Base-by-base conservation (phyloP, 2,329 filamentous ascomycete genomes). In the Alternaria brassicicola region DNA sequence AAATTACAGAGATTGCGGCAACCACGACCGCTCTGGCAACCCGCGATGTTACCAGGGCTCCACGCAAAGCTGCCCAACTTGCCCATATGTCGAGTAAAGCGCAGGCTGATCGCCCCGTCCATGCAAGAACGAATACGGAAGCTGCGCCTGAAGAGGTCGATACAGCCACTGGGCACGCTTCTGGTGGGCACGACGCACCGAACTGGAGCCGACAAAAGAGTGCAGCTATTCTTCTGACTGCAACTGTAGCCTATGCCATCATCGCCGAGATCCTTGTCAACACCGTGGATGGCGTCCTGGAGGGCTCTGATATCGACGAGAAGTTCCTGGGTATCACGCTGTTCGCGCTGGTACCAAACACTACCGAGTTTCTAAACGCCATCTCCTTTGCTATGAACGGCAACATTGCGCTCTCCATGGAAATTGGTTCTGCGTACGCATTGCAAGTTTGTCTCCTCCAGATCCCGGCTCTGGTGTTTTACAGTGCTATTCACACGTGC, bases 381-480 rank as follows among this genome's bases (percentile, higher is more conserved):
- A 99, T 99, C 59, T 97, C 93, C 0, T 99, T 99, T 76, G 95
- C 95, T 52, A 99, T 99, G 94, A 98, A 99, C 73, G 95, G 95
- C 59, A 99, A 99, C 77, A 98, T 99, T 77, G 95, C 95, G 0
- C 82, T 99, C 17, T 97, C 93, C 35, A 99, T 99, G 95, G 95
- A 99, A 75, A 99, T 99, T 68, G 95, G 95, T 66, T 97, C 93
- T 0, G 94, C 94, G 2, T 99, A 99, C 74, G 95, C 95, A 2
- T 83, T 99, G 41, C 95, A 99, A 78, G 95, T 99, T 48, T 97
- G 94, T 74, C 84, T 99, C 26, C 84, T 99, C 19, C 95, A 99
- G 75, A 93, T 98, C 19, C 95, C 95, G 0, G 93, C 93, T 1
- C 83, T 99, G 2, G 94, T 99, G 1, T 83, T 97, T 39, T 99